Evolutionary conservation across 2,329 filamentous ascomycete genomes (phyloP), one percentile per base, ranked within the genome.

Genomic region (Aspergillus amoenus): DNA sequence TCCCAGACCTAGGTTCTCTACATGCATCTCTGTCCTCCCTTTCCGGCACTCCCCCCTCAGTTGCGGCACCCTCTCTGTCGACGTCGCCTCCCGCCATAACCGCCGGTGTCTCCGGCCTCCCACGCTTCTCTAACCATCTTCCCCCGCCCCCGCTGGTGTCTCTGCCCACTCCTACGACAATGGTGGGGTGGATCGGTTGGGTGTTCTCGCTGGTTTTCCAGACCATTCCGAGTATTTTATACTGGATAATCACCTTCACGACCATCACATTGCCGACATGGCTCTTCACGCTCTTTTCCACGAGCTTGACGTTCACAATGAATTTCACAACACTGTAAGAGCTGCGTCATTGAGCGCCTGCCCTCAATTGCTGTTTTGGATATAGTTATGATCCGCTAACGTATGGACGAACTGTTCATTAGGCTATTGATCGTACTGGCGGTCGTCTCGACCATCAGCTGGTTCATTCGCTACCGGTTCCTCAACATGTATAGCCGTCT

Each of bases 401-500:
- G 21, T 43, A 52, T 55, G 48, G 40, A 15, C 50, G n/a, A 45
- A 55, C n/a, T 22, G 22, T 48, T 39, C 18, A 2, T 17, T 62
- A 89, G 88, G 47, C 86, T 95, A 73, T 78, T 97, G 64, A 91
- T 97, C 56, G 69, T 91, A 57, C 81, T 88, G 39, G 87, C 85
- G 55, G 78, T 96, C 57, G 86, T 91, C 50, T 96, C 91, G n/a
- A 91, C 88, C 2, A 81, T 91, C 62, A 95, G 89, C 72, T 99
- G 94, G 91, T 88, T 97, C 60, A 89, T 99, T 57, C 84, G 95
- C 54, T 99, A 99, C 75, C 88, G 94, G 59, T 95, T 95, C 73
- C 82, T 99, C 70, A 97, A 96, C 74, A 96, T 97, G 88, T 99
- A 99, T 78, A 89, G 93, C 53, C 88, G 93, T 61, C 81, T 99